These are phyloP conservation scores for Alopecurus myosuroides DNA, from an alignment of 176 grass and related monocot species.

Conservation along the genomic window DNA sequence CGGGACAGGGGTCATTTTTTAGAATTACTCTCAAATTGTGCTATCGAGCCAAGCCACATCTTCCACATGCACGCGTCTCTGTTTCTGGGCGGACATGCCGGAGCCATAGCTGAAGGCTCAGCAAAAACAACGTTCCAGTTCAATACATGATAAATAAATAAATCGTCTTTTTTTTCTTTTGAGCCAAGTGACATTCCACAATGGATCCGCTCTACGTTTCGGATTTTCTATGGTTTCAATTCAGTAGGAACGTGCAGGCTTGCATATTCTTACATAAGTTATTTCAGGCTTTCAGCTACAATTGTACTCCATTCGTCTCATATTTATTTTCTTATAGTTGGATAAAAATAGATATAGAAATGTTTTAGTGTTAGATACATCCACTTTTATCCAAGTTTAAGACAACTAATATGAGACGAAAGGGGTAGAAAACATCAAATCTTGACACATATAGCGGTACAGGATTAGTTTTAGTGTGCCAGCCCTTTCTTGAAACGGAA, in stretches of 20 bases:
- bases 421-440: background rate
- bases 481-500: no score
- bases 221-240: background rate
- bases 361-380: no score
- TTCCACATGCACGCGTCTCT: background rate
- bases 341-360: no score
- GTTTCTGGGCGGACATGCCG: background rate
- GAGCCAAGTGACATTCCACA: background rate
- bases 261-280: background rate
- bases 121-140: background rate
- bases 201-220: background rate
- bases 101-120: background rate
- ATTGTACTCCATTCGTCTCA: no score
- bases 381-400: no score
- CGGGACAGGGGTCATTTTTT: no score
- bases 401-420: no score
- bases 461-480: background rate
- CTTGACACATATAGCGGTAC: background rate
- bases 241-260: background rate
- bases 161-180: background rate
- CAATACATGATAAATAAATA: background rate
- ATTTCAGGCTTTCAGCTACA: background rate
- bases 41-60: background rate
- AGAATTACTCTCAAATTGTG: no score
- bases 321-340: no score